Base-by-base conservation (phyloP, 2,329 filamentous ascomycete species). In the Exophiala sideris region DNA sequence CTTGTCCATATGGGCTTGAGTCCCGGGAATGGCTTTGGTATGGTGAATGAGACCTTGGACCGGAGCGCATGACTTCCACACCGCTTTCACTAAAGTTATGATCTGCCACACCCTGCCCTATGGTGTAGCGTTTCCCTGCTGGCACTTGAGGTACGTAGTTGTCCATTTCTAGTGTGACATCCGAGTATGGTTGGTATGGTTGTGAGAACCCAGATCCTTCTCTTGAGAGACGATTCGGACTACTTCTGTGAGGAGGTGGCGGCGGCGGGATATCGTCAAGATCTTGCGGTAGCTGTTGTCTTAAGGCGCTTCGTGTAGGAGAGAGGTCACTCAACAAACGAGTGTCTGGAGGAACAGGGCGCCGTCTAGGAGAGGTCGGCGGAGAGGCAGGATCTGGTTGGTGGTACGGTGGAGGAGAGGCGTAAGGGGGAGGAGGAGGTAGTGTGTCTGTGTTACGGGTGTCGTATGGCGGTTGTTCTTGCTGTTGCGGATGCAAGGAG, bases 201-300 rank as follows among this genome's bases (percentile, higher is more conserved):
- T 50, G 55, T 40, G 55, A 33, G 21, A 33, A 40, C 24, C 45
- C 48, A 52, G 57, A 7, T 40, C 57, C 45, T 56, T 49, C 47
- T 62, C 61, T 49, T 32, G 61, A 52, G 53, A 64, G 62, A 54
- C 66, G 56, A 54, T 50, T 59, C 56, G 56, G 42, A 58, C 65
- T 62, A 62, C 59, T 18, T 54, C 65, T 66, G 57, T 71, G 68
- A 12, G 64, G 65, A 34, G 66, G 67, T 24, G 66, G 66, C 45
- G 62, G 58, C 48, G 68, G 65, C 40, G 61, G 48, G 9, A 45
- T n/a, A 29, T 62, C 60, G 45, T 54, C 55, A 56, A 55, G 48
- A 34, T 50, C 38, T 21, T 14, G 16, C 24, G 42, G 50, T 5
- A 32, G 36, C 36, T 45, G 24, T 7, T 45, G 45, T 36, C 38